A percentile compares a stretch with the other conserved stretches of the same genome.
phyloP scores from a whole-genome alignment of 129 eudicot species.

The Saussurea involucrata region DNA sequence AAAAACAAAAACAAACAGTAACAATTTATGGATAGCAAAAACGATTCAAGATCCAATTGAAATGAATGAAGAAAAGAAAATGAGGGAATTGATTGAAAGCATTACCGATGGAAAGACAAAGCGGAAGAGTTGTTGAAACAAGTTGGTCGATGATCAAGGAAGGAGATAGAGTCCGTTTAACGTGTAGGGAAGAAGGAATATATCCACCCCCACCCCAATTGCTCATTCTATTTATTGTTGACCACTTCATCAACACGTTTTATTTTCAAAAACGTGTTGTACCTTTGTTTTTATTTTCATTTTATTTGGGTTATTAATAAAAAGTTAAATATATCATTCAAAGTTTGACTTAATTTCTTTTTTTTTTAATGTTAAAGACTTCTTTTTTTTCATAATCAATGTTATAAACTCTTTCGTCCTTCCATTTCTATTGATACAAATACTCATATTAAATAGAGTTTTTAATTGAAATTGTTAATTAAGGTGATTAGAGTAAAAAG shows the following conservation, averaged over 20 bases:
- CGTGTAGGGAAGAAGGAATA: constrained; percentile 10
- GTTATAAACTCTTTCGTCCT: too few relatives aligned
- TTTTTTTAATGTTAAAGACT: too few relatives aligned
- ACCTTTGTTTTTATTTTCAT: neutral
- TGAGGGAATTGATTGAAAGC: neutral
- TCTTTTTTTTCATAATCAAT: too few relatives aligned
- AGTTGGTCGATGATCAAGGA: constrained; percentile 18
- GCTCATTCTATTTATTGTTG: neutral
- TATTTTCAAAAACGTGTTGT: neutral
- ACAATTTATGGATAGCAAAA: neutral
- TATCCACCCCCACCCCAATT: neutral
- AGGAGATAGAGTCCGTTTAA: neutral
- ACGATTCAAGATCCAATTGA: neutral
- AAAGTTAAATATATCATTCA: too few relatives aligned
- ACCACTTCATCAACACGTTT: neutral
- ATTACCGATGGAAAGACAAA: constrained; percentile 22
- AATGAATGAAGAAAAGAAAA: neutral
- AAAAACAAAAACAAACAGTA: neutral
- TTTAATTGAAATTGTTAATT: too few relatives aligned
- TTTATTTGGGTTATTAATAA: too few relatives aligned
- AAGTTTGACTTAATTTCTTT: too few relatives aligned
- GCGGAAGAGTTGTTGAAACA: constrained; percentile 4
- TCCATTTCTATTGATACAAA: too few relatives aligned
- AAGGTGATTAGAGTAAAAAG: too few relatives aligned
- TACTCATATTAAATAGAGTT: too few relatives aligned